Evolutionary conservation across 768 basidiomycete genomes (phyloP).

Genomic region (Crucibulum laeve): DNA sequence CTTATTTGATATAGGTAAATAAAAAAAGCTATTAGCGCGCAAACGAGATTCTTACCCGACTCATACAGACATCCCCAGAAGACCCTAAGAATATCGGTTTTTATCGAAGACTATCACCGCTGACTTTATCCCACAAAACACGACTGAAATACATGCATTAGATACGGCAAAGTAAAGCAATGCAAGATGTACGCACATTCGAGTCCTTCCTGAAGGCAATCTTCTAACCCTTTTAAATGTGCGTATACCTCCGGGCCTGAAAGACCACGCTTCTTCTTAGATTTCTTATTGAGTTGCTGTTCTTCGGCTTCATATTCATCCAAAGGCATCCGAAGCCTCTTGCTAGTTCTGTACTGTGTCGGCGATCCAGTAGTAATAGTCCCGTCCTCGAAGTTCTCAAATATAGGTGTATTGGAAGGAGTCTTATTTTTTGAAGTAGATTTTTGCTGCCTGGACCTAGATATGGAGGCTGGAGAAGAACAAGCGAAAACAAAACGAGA

Average conservation of each 20-base stretch:
- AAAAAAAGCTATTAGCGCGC: background rate
- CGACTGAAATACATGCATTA: slow-evolving; percentile 37
- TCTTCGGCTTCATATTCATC: no score
- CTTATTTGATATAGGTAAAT: slow-evolving; percentile 28
- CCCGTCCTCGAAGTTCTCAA: no score
- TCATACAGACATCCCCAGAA: slow-evolving; percentile 74
- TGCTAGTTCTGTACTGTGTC: no score
- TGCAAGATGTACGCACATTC: slow-evolving; percentile 42
- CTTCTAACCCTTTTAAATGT: slow-evolving; percentile 10
- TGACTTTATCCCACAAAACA: slow-evolving; percentile 87
- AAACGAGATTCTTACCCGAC: slow-evolving; percentile 40
- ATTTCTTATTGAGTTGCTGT: background rate
- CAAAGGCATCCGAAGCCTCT: no score
- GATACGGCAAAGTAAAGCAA: background rate
- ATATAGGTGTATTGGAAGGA: no score
- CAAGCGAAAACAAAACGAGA: no score
- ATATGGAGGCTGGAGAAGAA: no score
- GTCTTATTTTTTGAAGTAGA: no score
- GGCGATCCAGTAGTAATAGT: no score
- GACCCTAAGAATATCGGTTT: background rate
- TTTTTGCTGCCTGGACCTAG: no score
- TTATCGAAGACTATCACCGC: slow-evolving; percentile 8
- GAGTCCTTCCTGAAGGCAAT: slow-evolving; percentile 23
- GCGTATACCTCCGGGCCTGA: slow-evolving; percentile 8
- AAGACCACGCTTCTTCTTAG: background rate